phyloP scores from a whole-genome alignment of 257 asterid species.

The Echites panduratus region DNA sequence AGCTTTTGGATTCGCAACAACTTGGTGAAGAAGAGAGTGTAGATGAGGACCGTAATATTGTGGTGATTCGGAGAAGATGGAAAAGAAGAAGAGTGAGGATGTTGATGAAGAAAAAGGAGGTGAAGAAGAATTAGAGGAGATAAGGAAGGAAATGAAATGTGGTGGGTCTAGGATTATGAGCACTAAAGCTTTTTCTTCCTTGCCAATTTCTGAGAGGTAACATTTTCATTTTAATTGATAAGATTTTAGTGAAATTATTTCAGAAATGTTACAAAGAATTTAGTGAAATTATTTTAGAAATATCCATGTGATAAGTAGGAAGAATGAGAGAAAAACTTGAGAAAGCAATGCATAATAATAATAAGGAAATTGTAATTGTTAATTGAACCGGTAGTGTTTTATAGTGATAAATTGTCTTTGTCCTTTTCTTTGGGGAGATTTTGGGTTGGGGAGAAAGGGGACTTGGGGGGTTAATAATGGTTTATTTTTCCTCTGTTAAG shows the following conservation, averaged over 20 bases:
- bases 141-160: slow-evolving; percentile 31
- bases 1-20: not conserved
- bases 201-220: slow-evolving; percentile 77
- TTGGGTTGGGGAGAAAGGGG: not conserved
- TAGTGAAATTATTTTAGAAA: too few species aligned
- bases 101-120: slow-evolving; percentile 23
- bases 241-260: not conserved
- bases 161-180: slow-evolving; percentile 83
- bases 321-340: not conserved
- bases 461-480: not conserved
- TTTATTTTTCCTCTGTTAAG: too few species aligned
- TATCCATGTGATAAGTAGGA: too few species aligned
- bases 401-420: too few species aligned
- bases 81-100: slow-evolving; percentile 21
- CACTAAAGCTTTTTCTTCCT: slow-evolving; percentile 42
- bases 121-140: slow-evolving; percentile 24
- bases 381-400: not conserved
- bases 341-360: too few species aligned
- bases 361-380: not conserved
- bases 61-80: slow-evolving; percentile 19
- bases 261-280: too few species aligned
- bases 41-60: not conserved
- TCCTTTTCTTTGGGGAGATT: too few species aligned
- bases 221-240: not conserved
- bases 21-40: slow-evolving; percentile 13